Conservation (phyloP, 352 stramenopile species). For the Phytophthora sansomeana region DNA sequence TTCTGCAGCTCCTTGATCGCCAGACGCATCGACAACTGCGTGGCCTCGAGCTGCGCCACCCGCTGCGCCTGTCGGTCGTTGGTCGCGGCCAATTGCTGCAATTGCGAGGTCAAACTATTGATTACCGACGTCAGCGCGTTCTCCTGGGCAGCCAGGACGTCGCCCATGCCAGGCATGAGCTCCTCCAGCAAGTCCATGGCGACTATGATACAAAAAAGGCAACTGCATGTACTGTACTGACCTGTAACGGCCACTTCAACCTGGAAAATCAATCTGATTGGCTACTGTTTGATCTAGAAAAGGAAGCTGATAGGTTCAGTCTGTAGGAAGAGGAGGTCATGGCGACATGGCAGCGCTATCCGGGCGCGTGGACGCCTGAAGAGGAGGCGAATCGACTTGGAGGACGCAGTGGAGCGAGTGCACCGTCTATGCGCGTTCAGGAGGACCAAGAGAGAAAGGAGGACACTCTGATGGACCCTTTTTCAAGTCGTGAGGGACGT, state of each 20-base stretch:
- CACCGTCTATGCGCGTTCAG: conserved; percentile 10
- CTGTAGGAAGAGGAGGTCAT: conserved; percentile 3
- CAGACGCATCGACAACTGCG: conserved; percentile 37
- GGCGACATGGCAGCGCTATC: conserved; percentile 33
- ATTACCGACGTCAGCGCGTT: conserved; percentile 62
- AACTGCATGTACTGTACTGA: conserved; percentile 4
- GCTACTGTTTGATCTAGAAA: neutral
- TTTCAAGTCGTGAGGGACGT: conserved; percentile 6
- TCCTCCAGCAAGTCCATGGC: conserved; percentile 71
- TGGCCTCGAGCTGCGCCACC: conserved; percentile 46
- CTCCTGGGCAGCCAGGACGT: conserved; percentile 70
- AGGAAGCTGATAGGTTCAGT: neutral
- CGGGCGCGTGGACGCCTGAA: conserved; percentile 5
- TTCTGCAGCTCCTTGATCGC: conserved; percentile 37
- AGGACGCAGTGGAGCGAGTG: conserved; percentile 10
- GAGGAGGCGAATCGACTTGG: conserved; percentile 4
- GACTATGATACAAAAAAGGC: neutral
- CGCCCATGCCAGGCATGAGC: conserved; percentile 69
- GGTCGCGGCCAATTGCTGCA: conserved; percentile 54
- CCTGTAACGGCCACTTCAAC: conserved; percentile 20
- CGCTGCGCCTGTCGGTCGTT: conserved; percentile 43
- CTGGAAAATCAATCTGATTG: neutral
- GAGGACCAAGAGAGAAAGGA: conserved; percentile 10
- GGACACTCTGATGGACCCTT: neutral
- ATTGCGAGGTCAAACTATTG: conserved; percentile 55